Evolutionary conservation across 1,284 basidiomycete species (phyloP).

Genomic region (Ganoderma meredithae): DNA sequence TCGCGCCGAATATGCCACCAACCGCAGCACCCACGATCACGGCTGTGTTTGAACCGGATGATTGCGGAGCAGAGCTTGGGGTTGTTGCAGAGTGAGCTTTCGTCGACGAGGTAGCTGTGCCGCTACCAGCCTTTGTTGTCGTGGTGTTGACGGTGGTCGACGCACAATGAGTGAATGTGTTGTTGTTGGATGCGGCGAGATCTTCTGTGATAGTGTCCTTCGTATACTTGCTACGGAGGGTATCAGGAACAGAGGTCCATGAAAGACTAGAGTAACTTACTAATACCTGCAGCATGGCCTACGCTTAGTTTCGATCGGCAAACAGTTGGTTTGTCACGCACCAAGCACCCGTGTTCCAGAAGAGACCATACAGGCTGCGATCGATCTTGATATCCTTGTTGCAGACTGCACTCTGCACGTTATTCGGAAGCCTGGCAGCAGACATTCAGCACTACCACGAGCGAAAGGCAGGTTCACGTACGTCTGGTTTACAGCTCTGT

Average conservation of each 20-base stretch:
- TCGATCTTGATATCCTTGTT: constrained; percentile 32
- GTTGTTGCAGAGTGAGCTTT: not conserved
- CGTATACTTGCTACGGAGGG: constrained; percentile 16
- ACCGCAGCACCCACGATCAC: constrained; percentile 27
- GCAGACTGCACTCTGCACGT: constrained; percentile 33
- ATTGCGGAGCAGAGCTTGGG: constrained; percentile 2
- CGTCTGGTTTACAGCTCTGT: constrained; percentile 21
- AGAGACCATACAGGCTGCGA: constrained; percentile 27
- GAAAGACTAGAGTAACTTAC: constrained; percentile 15
- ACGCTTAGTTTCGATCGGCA: not conserved
- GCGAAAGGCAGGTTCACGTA: constrained; percentile 9
- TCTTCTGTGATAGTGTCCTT: constrained; percentile 24
- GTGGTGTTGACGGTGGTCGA: constrained; percentile 25
- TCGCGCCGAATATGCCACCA: constrained; percentile 18
- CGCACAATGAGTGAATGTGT: constrained; percentile 34
- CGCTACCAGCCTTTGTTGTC: not conserved
- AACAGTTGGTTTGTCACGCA: constrained; percentile 3
- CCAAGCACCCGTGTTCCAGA: constrained; percentile 30
- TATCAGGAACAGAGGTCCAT: not conserved
- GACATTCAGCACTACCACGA: not conserved
- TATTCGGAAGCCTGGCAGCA: constrained; percentile 19
- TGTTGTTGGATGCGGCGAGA: constrained; percentile 32
- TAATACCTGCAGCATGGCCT: constrained; percentile 27
- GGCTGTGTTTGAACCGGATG: constrained; percentile 8
- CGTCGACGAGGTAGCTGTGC: not conserved